These are phyloP conservation scores for Gryganskiella cystojenkinii DNA, from an alignment of 192 early-diverging fungal species.

Conservation along the genomic window DNA sequence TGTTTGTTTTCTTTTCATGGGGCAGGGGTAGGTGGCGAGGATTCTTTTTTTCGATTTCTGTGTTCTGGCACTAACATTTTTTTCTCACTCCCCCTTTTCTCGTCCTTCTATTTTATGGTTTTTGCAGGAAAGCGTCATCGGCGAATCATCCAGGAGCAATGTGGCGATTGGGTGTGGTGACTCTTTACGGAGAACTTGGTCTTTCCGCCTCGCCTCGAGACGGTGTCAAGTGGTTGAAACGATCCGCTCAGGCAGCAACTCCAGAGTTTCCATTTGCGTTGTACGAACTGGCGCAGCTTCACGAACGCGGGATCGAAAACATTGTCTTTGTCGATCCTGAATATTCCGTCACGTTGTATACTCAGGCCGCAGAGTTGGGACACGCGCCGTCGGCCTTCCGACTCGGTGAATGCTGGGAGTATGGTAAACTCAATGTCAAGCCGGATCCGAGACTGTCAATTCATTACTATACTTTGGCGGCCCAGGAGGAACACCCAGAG, in stretches of 20 bases:
- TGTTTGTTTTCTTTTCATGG: background rate
- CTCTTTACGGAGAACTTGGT: constrained; percentile 67
- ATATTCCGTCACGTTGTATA: constrained; percentile 71
- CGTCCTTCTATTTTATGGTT: background rate
- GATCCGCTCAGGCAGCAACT: constrained; percentile 67
- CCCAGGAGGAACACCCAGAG: constrained; percentile 71
- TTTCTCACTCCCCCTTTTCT: constrained; percentile 2
- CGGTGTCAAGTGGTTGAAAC: constrained; percentile 70
- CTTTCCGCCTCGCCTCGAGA: constrained; percentile 63
- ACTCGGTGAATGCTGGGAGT: constrained; percentile 72
- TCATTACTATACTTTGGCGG: constrained; percentile 72
- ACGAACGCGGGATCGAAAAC: constrained; percentile 68
- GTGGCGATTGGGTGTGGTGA: constrained; percentile 71
- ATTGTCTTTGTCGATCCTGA: constrained; percentile 68
- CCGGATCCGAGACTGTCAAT: constrained; percentile 64
- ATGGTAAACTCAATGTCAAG: constrained; percentile 67
- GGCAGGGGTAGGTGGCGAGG: too few relatives aligned
- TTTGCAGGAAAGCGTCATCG: constrained; percentile 70
- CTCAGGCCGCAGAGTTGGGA: constrained; percentile 71
- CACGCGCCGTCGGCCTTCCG: constrained; percentile 73
- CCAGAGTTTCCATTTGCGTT: constrained; percentile 69
- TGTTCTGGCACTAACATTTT: too few relatives aligned
- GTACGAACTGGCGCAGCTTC: constrained; percentile 67
- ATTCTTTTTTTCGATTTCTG: too few relatives aligned
- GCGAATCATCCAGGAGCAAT: constrained; percentile 74